Evolutionary conservation across 1,139 yeast genomes (phyloP), one percentile per base, ranked within the genome.

Genomic region (Yamadazyma triangularis): DNA sequence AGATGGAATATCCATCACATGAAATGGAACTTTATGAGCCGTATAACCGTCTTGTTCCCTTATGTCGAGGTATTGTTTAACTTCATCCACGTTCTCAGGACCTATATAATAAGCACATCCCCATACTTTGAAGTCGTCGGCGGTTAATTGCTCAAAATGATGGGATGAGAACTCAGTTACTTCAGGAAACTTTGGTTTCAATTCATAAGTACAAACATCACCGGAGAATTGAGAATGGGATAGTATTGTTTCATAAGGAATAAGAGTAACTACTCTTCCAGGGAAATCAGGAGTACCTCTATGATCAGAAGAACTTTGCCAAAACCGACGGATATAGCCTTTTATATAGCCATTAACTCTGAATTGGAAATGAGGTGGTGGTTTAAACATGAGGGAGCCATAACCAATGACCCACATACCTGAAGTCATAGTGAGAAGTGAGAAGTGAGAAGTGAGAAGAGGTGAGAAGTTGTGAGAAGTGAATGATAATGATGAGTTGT

Each of bases 261-360:
- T 62, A 28, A 89, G 63, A 0, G 96, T 89, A 2, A 77, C 95
- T 2, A 89, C 96, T 27, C 96, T 58, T 1, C 97, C 97, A 0
- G 95, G 95, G 8, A 60, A 53, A 33, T 76, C 85, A 0, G 87
- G 87, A 0, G 95, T 84, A 0, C 97, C 97, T 32, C 97, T 60
- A 53, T 89, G 96, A 53, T 89, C 97, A 13, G 80, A 76, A 5
- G 93, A 80, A 25, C 86, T 75, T 56, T 88, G 96, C 96, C 96
- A 89, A 52, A 89, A 89, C 33, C 96, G 61, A 15, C 97, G 66
- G 2, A 82, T 73, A 44, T 66, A 87, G 1, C 96, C 96, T 34
- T 70, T 67, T 18, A 89, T 66, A 38, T 79, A 74, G 0, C 96
- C 96, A 0, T 86, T 78, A 7, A 84, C 77, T 25, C 77, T 62